Evolutionary conservation across 805 yeast genomes (phyloP).

Genomic region (Yamadazyma nakazawae): DNA sequence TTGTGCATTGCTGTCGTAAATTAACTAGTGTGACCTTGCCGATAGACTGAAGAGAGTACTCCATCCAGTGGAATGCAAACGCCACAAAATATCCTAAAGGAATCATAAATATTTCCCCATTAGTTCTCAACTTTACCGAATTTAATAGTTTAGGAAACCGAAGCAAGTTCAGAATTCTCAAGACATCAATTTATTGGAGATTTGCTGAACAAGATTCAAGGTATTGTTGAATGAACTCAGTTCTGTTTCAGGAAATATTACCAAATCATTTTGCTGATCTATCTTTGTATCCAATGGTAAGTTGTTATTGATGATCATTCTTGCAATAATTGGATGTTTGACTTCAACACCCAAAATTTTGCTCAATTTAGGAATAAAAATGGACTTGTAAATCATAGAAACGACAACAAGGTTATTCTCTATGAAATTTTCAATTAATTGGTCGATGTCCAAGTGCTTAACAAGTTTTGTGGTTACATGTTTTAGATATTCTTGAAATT

Average conservation of each 20-base stretch:
- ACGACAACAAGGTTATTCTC: slow-evolving; percentile 32
- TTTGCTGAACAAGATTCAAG: slow-evolving; percentile 4
- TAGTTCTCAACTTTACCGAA: not conserved
- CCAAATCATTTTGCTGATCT: slow-evolving; percentile 28
- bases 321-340: slow-evolving; percentile 25
- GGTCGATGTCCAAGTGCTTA: slow-evolving; percentile 10
- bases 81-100: not conserved
- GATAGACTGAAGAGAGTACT: too few species aligned
- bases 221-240: not conserved
- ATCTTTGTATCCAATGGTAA: slow-evolving; percentile 27
- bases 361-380: slow-evolving; percentile 19
- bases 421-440: slow-evolving; percentile 21
- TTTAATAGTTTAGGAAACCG: not conserved
- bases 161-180: not conserved
- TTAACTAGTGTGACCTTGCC: too few species aligned
- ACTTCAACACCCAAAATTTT: slow-evolving; percentile 13
- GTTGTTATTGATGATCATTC: slow-evolving; percentile 35
- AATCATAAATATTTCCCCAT: too few species aligned
- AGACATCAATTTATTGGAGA: slow-evolving; percentile 6
- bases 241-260: slow-evolving; percentile 18
- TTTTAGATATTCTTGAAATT: slow-evolving; percentile 14
- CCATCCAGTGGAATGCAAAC: not conserved
- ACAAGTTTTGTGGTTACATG: slow-evolving; percentile 6
- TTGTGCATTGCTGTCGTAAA: too few species aligned
- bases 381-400: slow-evolving; percentile 27